A percentile compares a stretch with the other conserved stretches of the same genome.
Evolutionary conservation across 2,329 filamentous ascomycete genomes (phyloP).

Genomic region (Trichoderma sp.): DNA sequence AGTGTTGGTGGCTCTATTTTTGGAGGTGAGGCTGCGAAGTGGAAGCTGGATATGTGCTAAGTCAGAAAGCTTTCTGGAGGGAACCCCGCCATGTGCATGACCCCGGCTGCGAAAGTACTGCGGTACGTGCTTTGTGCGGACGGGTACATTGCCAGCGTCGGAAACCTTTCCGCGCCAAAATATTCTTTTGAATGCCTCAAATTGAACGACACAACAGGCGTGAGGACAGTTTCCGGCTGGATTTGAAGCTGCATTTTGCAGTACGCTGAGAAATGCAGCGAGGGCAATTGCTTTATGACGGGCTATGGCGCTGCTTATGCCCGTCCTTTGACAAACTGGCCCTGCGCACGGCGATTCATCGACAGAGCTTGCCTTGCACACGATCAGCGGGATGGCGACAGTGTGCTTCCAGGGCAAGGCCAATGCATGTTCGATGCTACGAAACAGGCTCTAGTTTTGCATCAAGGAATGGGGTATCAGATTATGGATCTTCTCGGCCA

Average conservation of each 20-base stretch:
- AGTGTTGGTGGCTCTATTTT: background rate
- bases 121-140: background rate
- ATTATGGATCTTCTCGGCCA: background rate
- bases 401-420: conserved; percentile 3
- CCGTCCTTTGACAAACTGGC: conserved; percentile 48
- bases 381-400: conserved; percentile 19
- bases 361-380: conserved; percentile 18
- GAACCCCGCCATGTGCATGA: conserved; percentile 31
- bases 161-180: conserved; percentile 18
- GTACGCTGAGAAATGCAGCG: conserved; percentile 29
- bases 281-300: conserved; percentile 46
- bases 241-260: background rate
- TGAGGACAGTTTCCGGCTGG: background rate
- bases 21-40: background rate
- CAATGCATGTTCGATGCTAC: conserved; percentile 23
- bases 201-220: background rate
- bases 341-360: conserved; percentile 34
- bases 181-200: background rate
- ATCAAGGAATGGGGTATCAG: background rate
- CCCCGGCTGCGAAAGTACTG: conserved; percentile 25
- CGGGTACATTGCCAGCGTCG: background rate
- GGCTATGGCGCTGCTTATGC: conserved; percentile 63
- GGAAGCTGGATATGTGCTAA: background rate
- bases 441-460: conserved; percentile 19
- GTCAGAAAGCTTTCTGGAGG: conserved; percentile 3